Conservation (phyloP, 2,329 filamentous ascomycete genomes). For the Ascosphaera pollenicola region DNA sequence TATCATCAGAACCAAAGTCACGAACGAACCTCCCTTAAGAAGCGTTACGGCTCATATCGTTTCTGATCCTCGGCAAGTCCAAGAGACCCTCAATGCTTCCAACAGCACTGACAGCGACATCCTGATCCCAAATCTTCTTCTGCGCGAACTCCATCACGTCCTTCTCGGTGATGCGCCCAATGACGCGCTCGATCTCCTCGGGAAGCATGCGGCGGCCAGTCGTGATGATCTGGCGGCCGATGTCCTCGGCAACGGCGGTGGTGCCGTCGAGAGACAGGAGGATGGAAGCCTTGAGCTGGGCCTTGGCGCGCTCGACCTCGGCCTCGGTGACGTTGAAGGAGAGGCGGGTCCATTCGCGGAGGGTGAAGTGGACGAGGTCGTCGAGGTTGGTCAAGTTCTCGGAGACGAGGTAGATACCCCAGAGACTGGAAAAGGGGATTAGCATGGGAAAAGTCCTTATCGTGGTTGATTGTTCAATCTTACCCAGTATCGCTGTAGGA, state of each 20-base stretch:
- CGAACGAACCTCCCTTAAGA: constrained; percentile 9
- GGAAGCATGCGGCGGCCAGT: constrained; percentile 81
- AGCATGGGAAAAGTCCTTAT: constrained; percentile 1
- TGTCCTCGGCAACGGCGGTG: constrained; percentile 92
- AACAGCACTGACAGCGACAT: constrained; percentile 81
- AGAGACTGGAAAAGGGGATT: constrained; percentile 45
- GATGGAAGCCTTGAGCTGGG: constrained; percentile 95
- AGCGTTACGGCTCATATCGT: constrained; percentile 66
- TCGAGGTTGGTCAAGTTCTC: constrained; percentile 75
- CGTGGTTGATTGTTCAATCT: constrained; percentile 14
- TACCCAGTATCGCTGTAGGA: constrained; percentile 99
- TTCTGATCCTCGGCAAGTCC: constrained; percentile 33
- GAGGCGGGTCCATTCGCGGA: constrained; percentile 94
- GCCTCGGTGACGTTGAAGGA: constrained; percentile 70
- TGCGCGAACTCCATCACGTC: constrained; percentile 94
- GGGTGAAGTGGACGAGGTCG: constrained; percentile 93
- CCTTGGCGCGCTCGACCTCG: constrained; percentile 95
- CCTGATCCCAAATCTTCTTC: constrained; percentile 92
- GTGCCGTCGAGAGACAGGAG: constrained; percentile 94
- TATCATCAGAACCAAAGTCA: not conserved
- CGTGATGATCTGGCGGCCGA: constrained; percentile 94
- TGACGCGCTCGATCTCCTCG: constrained; percentile 81
- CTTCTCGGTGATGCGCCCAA: constrained; percentile 77
- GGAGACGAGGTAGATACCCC: constrained; percentile 97
- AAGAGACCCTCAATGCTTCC: constrained; percentile 71